Evolutionary conservation across 352 stramenopile genomes (phyloP).

Genomic region (Pythium brassicae): DNA sequence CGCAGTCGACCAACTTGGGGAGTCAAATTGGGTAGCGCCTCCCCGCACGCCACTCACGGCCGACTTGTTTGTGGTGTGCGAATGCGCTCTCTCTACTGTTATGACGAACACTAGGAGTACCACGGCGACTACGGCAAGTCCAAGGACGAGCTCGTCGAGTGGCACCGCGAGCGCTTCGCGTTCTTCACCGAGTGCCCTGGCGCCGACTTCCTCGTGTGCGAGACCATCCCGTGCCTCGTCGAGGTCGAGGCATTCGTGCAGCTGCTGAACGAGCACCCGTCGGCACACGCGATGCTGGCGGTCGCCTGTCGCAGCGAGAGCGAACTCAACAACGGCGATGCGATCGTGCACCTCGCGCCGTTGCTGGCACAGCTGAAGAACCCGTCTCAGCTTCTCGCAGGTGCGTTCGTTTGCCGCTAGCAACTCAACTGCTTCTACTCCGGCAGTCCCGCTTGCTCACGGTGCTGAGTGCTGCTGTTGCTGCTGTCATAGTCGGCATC

Average conservation of each 20-base stretch:
- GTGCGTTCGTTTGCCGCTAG: slow-evolving; percentile 6
- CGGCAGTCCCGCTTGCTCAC: background rate
- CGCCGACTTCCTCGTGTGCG: slow-evolving; percentile 74
- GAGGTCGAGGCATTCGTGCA: slow-evolving; percentile 79
- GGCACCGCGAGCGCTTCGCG: slow-evolving; percentile 70
- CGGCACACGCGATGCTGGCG: slow-evolving; percentile 48
- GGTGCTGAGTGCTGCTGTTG: background rate
- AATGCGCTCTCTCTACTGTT: background rate
- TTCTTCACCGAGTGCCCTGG: slow-evolving; percentile 50
- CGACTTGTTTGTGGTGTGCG: no score
- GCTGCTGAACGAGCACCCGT: slow-evolving; percentile 63
- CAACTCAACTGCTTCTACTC: no score
- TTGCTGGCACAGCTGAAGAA: slow-evolving; percentile 52
- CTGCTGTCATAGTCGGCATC: slow-evolving; percentile 43
- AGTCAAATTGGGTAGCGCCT: no score
- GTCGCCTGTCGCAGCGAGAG: slow-evolving; percentile 58
- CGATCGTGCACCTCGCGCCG: slow-evolving; percentile 32
- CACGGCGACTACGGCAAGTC: slow-evolving; percentile 73
- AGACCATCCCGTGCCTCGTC: slow-evolving; percentile 83
- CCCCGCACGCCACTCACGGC: no score
- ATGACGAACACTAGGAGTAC: slow-evolving; percentile 59
- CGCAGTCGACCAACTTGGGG: background rate
- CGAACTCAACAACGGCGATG: slow-evolving; percentile 67
- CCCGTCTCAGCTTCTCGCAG: slow-evolving; percentile 48
- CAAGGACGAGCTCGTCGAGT: slow-evolving; percentile 62